Base-by-base conservation (phyloP, 352 stramenopile genomes). In the Phytophthora ohioensis region DNA sequence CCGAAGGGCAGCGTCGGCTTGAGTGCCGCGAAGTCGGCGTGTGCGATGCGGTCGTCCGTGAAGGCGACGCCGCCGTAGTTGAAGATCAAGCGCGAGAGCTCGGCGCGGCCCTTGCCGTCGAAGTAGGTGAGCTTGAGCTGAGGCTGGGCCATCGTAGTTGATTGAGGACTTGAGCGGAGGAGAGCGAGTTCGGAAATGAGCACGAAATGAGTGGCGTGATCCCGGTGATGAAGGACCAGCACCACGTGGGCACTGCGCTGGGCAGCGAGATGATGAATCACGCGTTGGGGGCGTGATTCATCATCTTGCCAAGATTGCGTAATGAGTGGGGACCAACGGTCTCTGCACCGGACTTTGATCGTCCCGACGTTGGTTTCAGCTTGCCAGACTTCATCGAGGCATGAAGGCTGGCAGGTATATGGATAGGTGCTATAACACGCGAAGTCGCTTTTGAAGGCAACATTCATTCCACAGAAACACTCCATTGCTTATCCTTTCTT, bases 41-140 rank as follows among this genome's bases (percentile, higher is more conserved):
- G 6, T 3, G 48, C 30, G 27, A 89, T 47, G 15, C 78, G 75
- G 3, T 76, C 27, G 39, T 87, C 69, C 31, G 63, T 70, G 57
- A 88, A 88, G 12, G 57, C 12, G 42, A 90, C 30, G 41, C 43
- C 54, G n/a, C 71, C 79, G 60, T 77, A 85, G 30, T 60, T 43
- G 64, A 89, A 69, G 41, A 75, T 39, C n/a, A 93, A 61, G 15
- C 88, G 84, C 17, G 79, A 17, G 27, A 85, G 38, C 73, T 93
- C 85, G 4, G 54, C 87, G 35, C 75, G 79, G 13, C 63, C 85
- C 15, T 69, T 52, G 43, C 64, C 27, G 52, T 88, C 62, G 51
- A 93, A 92, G 79, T 93, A 94, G 17, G 71, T 85, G 30, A 94
- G 63, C 69, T 86, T 87, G 55, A 91, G 35, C 32, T 74, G 49